Conservation (phyloP, 495 filamentous ascomycete species). For the Neurospora africana region DNA sequence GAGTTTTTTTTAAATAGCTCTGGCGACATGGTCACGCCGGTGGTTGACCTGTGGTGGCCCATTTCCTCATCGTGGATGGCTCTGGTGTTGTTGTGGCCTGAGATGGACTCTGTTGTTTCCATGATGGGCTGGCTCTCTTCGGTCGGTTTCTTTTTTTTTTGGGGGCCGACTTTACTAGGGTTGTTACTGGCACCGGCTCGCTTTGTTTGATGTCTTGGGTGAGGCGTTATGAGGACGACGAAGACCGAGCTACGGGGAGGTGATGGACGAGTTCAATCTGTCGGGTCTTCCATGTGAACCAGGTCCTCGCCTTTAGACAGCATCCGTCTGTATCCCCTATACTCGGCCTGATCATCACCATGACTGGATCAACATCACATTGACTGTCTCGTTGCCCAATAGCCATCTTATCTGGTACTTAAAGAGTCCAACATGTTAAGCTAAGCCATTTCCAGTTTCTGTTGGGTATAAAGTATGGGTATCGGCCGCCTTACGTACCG, state of each 20-base stretch:
- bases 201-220: not conserved
- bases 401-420: not conserved
- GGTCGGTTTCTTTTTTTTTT: not conserved
- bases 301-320: not conserved
- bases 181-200: not conserved
- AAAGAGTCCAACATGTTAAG: no score
- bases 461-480: not conserved
- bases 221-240: not conserved
- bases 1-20: slow-evolving; percentile 51
- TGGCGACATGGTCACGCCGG: slow-evolving; percentile 37
- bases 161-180: not conserved
- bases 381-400: not conserved
- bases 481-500: not conserved
- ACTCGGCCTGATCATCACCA: not conserved
- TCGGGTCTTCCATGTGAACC: not conserved
- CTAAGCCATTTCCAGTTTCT: not conserved
- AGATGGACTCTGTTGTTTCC: slow-evolving; percentile 3
- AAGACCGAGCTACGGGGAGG: not conserved
- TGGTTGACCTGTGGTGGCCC: slow-evolving; percentile 23
- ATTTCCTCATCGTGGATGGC: slow-evolving; percentile 26
- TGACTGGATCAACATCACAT: not conserved
- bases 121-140: not conserved
- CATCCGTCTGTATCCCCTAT: no score
- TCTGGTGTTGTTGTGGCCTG: slow-evolving; percentile 1
- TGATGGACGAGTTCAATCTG: not conserved